Conservation (phyloP, 2,329 filamentous ascomycete species). For the Sarocladium oryzae region DNA sequence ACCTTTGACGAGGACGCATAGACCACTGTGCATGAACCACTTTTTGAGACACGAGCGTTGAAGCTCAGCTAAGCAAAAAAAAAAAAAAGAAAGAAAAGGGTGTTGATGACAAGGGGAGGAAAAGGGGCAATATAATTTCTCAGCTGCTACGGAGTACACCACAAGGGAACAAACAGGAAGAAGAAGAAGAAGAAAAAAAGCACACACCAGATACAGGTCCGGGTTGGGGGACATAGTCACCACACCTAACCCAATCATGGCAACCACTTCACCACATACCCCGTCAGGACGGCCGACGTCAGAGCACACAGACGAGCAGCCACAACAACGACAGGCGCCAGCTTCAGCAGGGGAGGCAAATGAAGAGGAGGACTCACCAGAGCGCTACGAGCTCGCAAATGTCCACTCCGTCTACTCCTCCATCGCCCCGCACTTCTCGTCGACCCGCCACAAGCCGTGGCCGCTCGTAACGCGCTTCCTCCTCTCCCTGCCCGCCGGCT, state of each 20-base stretch:
- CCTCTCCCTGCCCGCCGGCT: constrained; percentile 54
- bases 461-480: constrained; percentile 82
- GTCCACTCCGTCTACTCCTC: constrained; percentile 90
- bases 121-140: no score
- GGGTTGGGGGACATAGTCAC: no score
- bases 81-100: no score
- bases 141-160: no score
- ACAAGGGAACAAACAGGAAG: no score
- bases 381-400: constrained; percentile 73
- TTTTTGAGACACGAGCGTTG: not conserved
- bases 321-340: not conserved
- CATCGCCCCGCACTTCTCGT: constrained; percentile 78
- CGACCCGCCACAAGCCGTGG: constrained; percentile 80
- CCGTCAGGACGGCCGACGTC: not conserved
- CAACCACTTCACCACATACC: not conserved
- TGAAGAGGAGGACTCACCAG: constrained; percentile 27
- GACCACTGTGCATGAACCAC: constrained; percentile 1
- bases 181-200: no score
- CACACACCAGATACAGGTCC: no score
- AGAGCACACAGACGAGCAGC: not conserved
- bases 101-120: no score
- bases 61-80: not conserved
- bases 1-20: no score
- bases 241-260: constrained; percentile 1
- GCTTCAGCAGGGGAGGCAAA: no score